phyloP scores from a whole-genome alignment of 2,329 filamentous ascomycete genomes.

The Incumbomyces lentus region DNA sequence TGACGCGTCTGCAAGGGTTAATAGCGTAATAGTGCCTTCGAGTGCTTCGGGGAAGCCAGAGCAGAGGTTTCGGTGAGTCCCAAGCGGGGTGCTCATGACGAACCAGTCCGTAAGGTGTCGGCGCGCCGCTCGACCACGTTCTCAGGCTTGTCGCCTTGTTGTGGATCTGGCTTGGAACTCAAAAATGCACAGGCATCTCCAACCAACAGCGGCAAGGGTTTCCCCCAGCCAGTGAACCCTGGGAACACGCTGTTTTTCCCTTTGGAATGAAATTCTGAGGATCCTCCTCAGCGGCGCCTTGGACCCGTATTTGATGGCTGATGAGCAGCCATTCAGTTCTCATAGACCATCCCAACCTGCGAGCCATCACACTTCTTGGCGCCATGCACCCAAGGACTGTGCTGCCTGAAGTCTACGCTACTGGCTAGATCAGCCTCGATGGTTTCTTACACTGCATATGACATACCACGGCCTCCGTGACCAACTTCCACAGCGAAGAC shows the following conservation, averaged over 20 bases:
- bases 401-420: constrained; percentile 2
- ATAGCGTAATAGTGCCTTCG: no score
- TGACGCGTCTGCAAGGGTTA: no score
- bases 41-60: background rate
- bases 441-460: background rate
- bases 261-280: background rate
- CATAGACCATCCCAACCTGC: no score
- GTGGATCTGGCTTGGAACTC: background rate
- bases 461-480: background rate
- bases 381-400: background rate
- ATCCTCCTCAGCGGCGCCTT: background rate
- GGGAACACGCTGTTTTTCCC: background rate
- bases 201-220: background rate
- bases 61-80: background rate
- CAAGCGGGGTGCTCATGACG: background rate
- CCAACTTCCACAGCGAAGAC: background rate
- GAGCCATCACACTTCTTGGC: background rate
- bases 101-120: background rate
- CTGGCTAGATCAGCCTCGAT: background rate
- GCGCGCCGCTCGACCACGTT: no score
- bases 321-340: no score
- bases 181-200: background rate
- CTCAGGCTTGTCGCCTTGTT: no score
- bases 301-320: background rate
- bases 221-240: background rate